These are phyloP conservation scores for Linnemannia elongata DNA, from an alignment of 192 early-diverging fungal genomes.

Conservation along the genomic window DNA sequence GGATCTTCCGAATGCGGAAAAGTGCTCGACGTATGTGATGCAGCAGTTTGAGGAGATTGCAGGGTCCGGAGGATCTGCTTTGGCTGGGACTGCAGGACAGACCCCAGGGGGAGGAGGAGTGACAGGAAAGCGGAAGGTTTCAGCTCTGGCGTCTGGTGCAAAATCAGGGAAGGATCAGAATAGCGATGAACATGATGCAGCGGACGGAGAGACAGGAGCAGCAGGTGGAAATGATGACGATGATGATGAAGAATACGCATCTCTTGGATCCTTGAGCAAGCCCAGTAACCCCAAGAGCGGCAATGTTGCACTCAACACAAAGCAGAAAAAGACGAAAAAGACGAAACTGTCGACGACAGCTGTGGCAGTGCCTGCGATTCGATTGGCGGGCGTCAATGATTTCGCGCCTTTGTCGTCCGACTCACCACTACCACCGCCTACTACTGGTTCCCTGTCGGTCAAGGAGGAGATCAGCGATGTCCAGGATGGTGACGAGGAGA, in stretches of 20 bases:
- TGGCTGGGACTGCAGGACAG: not conserved
- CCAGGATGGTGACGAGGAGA: not conserved
- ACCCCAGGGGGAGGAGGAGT: not conserved
- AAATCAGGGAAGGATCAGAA: not conserved
- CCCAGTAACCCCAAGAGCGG: not conserved
- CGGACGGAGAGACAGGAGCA: not conserved
- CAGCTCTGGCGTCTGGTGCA: not conserved
- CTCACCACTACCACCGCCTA: not conserved
- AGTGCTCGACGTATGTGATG: slow-evolving; percentile 80
- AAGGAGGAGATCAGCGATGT: not conserved
- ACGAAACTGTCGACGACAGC: not conserved
- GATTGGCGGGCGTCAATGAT: not conserved
- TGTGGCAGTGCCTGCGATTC: not conserved
- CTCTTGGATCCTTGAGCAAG: slow-evolving; percentile 21
- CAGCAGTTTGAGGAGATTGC: slow-evolving; percentile 72
- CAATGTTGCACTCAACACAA: not conserved
- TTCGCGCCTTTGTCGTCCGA: not conserved
- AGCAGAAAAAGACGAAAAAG: not conserved
- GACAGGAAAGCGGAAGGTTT: slow-evolving; percentile 12
- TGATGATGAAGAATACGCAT: slow-evolving; percentile 38
- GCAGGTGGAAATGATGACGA: slow-evolving; percentile 12
- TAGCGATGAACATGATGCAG: not conserved
- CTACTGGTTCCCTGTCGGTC: not conserved
- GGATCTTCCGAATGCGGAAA: slow-evolving; percentile 80
- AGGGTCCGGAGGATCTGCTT: not conserved